phyloP scores from a whole-genome alignment of 2,329 filamentous ascomycete species.

The Fusarium musae region DNA sequence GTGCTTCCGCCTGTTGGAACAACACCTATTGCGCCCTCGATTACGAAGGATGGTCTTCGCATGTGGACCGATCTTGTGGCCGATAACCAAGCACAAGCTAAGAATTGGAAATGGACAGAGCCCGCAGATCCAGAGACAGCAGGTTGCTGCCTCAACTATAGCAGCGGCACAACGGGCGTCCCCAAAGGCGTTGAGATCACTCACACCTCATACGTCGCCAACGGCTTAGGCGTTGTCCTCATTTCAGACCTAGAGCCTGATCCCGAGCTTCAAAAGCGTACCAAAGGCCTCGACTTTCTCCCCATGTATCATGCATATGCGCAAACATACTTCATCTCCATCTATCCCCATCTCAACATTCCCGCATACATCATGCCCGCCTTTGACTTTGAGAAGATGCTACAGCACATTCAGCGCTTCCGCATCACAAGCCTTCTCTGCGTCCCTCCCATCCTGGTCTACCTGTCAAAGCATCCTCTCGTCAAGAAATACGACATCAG shows the following conservation, averaged over 20 bases:
- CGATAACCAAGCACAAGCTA: slow-evolving; percentile 51
- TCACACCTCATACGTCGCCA: slow-evolving; percentile 79
- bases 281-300: slow-evolving; percentile 70
- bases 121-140: slow-evolving; percentile 60
- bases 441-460: slow-evolving; percentile 80
- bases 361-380: slow-evolving; percentile 81
- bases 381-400: slow-evolving; percentile 79
- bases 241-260: slow-evolving; percentile 57
- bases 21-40: slow-evolving; percentile 43
- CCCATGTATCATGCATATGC: slow-evolving; percentile 81
- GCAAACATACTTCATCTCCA: slow-evolving; percentile 76
- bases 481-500: slow-evolving; percentile 75
- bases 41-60: not conserved
- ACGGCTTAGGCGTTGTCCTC: slow-evolving; percentile 67
- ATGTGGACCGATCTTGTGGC: slow-evolving; percentile 74
- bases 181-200: slow-evolving; percentile 86
- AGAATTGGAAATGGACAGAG: slow-evolving; percentile 70
- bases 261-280: slow-evolving; percentile 51
- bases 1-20: slow-evolving; percentile 33
- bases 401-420: slow-evolving; percentile 74
- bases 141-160: slow-evolving; percentile 80
- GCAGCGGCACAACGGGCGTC: slow-evolving; percentile 79
- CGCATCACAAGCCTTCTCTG: slow-evolving; percentile 72
- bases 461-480: slow-evolving; percentile 76
- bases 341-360: slow-evolving; percentile 61